phyloP scores from a whole-genome alignment of 2,329 filamentous ascomycete genomes.

The Talaromyces sp. region DNA sequence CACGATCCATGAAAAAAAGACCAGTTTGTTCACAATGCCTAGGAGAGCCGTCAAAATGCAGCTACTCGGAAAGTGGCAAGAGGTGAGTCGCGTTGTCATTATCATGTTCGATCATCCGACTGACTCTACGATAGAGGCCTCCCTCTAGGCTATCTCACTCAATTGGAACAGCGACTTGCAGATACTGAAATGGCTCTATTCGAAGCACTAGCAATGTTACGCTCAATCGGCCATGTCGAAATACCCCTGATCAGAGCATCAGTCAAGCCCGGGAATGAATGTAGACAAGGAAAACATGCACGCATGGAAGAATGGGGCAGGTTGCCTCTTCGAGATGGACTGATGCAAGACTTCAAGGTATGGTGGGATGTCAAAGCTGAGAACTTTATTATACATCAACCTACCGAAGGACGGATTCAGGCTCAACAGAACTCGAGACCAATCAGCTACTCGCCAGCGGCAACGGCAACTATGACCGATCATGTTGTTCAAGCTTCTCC shows the following conservation, averaged over 20 bases:
- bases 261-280: background rate
- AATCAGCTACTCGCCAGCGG: background rate
- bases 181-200: constrained; percentile 30
- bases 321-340: background rate
- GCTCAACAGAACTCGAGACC: background rate
- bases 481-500: background rate
- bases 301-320: constrained; percentile 7
- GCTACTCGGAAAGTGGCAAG: background rate
- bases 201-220: constrained; percentile 21
- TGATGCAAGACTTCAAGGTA: background rate
- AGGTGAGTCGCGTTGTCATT: background rate
- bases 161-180: constrained; percentile 37
- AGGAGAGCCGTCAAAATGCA: background rate
- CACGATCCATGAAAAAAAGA: background rate
- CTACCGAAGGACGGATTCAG: background rate
- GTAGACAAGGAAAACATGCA: background rate
- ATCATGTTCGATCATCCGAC: background rate
- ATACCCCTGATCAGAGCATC: background rate
- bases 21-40: background rate
- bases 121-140: background rate
- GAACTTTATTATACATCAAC: background rate
- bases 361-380: background rate
- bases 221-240: background rate
- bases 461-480: background rate
- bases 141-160: constrained; percentile 36